phyloP scores from a whole-genome alignment of 164 flowering plant species.

The Chloranthus sessilifolius region DNA sequence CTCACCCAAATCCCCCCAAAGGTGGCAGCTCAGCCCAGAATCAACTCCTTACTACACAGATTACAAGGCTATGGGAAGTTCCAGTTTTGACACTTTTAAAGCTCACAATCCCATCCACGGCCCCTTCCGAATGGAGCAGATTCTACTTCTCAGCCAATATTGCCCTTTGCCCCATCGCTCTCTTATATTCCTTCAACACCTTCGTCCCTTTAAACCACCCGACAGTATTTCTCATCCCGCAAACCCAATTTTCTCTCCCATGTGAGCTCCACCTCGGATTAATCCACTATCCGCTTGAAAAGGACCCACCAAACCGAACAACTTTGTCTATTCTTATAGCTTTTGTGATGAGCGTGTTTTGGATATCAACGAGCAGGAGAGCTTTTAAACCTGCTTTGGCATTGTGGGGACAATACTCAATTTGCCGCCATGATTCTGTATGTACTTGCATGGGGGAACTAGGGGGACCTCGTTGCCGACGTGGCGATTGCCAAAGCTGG shows the following conservation, averaged over 20 bases:
- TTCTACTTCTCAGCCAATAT: conserved; percentile 78
- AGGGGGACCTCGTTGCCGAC: conserved; percentile 99
- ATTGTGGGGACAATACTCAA: conserved; percentile 67
- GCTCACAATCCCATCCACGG: conserved; percentile 73
- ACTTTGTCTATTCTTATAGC: conserved; percentile 50
- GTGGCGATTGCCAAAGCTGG: conserved; percentile 97
- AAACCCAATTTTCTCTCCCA: conserved; percentile 81
- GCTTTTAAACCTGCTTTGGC: conserved; percentile 74
- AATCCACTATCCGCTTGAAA: conserved; percentile 67
- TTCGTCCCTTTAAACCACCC: conserved; percentile 72
- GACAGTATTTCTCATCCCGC: conserved; percentile 60
- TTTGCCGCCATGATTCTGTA: conserved; percentile 78
- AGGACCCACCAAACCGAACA: conserved; percentile 78
- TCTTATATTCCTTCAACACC: conserved; percentile 69
- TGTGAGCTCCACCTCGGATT: conserved; percentile 62
- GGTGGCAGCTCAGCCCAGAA: too few relatives aligned
- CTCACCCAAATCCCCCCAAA: too few relatives aligned
- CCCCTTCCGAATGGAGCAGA: conserved; percentile 80
- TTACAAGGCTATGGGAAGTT: conserved; percentile 58
- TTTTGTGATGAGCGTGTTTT: conserved; percentile 93
- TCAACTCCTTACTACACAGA: too few relatives aligned
- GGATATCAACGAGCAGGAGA: conserved; percentile 98
- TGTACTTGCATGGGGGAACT: conserved; percentile 99
- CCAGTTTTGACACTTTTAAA: conserved; percentile 69
- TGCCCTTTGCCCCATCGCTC: conserved; percentile 74